phyloP scores from a whole-genome alignment of 2,329 filamentous ascomycete species.

The Xylariaceae sp. region DNA sequence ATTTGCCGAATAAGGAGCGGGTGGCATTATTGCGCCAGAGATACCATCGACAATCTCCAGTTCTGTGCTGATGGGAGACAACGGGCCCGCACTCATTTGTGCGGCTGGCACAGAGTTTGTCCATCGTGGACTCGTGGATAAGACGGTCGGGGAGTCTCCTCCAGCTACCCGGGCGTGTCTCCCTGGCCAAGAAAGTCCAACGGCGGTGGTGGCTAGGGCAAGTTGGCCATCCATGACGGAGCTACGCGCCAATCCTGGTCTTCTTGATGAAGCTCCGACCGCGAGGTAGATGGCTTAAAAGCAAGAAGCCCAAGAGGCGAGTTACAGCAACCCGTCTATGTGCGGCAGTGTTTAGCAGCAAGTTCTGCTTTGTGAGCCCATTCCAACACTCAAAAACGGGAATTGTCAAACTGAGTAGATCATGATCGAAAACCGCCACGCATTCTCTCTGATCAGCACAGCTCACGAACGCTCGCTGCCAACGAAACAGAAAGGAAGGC shows the following conservation, averaged over 20 bases:
- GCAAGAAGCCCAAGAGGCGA: slow-evolving; percentile 4
- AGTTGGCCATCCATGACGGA: slow-evolving; percentile 56
- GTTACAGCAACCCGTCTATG: slow-evolving; percentile 1
- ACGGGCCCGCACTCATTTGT: slow-evolving; percentile 53
- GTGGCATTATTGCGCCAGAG: slow-evolving; percentile 49
- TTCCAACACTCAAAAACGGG: slow-evolving; percentile 30
- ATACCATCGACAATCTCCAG: slow-evolving; percentile 50
- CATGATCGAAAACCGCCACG: slow-evolving; percentile 35
- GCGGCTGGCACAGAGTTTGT: slow-evolving; percentile 38
- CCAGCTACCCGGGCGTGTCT: slow-evolving; percentile 49
- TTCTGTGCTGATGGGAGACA: slow-evolving; percentile 61
- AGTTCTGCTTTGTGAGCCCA: slow-evolving; percentile 26
- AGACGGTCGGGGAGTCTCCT: slow-evolving; percentile 46
- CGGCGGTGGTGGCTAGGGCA: slow-evolving; percentile 50
- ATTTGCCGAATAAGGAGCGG: slow-evolving; percentile 53
- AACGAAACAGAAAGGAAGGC: slow-evolving; percentile 23
- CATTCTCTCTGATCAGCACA: slow-evolving; percentile 36
- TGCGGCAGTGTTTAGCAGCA: slow-evolving; percentile 22
- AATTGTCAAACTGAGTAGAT: slow-evolving; percentile 26
- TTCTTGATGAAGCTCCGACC: slow-evolving; percentile 29
- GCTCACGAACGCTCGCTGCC: slow-evolving; percentile 24
- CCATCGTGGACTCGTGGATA: slow-evolving; percentile 49
- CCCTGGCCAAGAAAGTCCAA: slow-evolving; percentile 55
- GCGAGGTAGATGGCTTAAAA: slow-evolving; percentile 23
- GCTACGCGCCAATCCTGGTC: slow-evolving; percentile 50